Evolutionary conservation across 345 rosid species (phyloP).

Genomic region (Lepidium didymum): DNA sequence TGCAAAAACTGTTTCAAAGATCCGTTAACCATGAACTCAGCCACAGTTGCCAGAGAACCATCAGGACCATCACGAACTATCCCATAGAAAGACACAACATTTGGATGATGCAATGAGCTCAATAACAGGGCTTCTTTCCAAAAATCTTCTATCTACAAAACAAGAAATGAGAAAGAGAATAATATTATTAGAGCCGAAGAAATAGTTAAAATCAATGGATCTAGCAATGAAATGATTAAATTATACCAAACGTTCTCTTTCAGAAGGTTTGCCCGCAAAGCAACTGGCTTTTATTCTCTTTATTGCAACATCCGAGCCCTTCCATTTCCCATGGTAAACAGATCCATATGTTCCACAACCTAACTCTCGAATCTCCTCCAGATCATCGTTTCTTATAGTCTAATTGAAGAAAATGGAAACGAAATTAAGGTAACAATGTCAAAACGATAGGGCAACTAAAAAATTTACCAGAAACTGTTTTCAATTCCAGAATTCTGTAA

Average conservation of each 20-base stretch:
- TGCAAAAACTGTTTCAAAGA: conserved; percentile 95
- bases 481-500: neutral
- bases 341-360: conserved; percentile 98
- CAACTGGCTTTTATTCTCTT: conserved; percentile 99
- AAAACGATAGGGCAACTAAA: neutral
- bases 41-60: conserved; percentile 91
- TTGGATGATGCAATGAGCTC: conserved; percentile 98
- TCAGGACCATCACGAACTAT: conserved; percentile 99
- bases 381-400: conserved; percentile 85
- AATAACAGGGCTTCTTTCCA: conserved; percentile 96
- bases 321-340: conserved; percentile 98
- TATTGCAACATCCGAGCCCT: conserved; percentile 97
- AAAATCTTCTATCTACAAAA: conserved; percentile 83
- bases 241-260: conserved; percentile 77
- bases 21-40: conserved; percentile 98
- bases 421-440: neutral
- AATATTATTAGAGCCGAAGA: neutral
- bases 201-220: neutral
- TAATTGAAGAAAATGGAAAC: conserved; percentile 33
- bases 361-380: conserved; percentile 88
- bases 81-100: conserved; percentile 95
- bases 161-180: conserved; percentile 14
- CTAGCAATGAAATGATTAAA: neutral
- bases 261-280: conserved; percentile 96
- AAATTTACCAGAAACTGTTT: neutral